Evolutionary conservation across 768 basidiomycete species (phyloP), one percentile per base, ranked within the genome.

Genomic region (Myochromella boudieri): DNA sequence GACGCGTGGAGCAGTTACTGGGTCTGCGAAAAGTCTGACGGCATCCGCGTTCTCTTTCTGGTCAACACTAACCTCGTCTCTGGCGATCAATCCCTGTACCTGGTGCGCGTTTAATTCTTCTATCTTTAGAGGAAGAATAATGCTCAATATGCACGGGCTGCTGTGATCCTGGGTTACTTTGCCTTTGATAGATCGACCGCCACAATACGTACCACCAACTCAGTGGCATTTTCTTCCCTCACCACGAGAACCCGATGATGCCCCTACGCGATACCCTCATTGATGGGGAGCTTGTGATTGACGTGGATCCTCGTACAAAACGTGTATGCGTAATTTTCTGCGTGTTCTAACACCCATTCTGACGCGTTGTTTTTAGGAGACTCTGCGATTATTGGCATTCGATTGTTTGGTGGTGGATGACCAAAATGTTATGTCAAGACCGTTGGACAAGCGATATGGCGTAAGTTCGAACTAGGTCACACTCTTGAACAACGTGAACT

Each of bases 11-110:
- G 28, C 61, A 97, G 95, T 62, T 99, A 89, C 67, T 99, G 95
- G 95, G 97, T 99, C 33, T 97, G 94, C 69, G 97, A 99, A 72
- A 98, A 98, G 72, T 95, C 92, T 10, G 97, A 98, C 61, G 97
- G 97, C 10, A 64, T 99, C 42, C 83, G 97, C 27, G 90, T 98
- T 31, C 73, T 99, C 22, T 80, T 98, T 42, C 70, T 95, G 48
- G 77, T 98, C 40, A 71, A 78, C 63, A 77, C 85, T 41, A 74
- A 87, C 71, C 57, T 68, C 38, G 55, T 65, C 26, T 56, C 76
- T 42, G 70, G 71, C 54, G 74, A 68, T 39, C 87, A 88, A 63
- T 64, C 62, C 31, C 80, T 87, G 3, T 97, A 82, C 68, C 75
- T 97, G 22, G 97, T 95, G 55, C 54, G 87, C 68, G 34, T 42